Base-by-base conservation (phyloP, 2,329 filamentous ascomycete species). In the Monascus ruber region DNA sequence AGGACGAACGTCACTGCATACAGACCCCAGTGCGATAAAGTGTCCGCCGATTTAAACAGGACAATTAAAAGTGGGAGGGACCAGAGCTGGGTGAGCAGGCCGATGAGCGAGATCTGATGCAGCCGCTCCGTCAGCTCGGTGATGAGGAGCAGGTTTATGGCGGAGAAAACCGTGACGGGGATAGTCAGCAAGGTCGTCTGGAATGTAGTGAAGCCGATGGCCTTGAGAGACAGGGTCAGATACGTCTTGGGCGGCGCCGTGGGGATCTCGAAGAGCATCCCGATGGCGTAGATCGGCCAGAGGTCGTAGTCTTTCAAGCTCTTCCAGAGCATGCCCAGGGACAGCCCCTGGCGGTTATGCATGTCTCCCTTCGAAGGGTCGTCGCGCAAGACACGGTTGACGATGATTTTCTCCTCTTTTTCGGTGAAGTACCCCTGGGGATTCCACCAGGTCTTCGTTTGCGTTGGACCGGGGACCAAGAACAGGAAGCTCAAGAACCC, bases 391-490 rank as follows among this genome's bases (percentile, higher is more conserved):
- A 76, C 62, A 1, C 76, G 64, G 47, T 79, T 81, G 25, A 81
- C 74, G 43, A 80, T 70, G 47, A 81, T 81, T 37, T 65, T 64
- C 48, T 81, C 75, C 42, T 80, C 77, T 2, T 68, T 68, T 34
- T 78, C 73, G 2, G 51, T 72, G 54, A 81, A 81, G 73, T 76
- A 81, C 1, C 77, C 77, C 38, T 72, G 70, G 7, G 73, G 74
- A 7, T 74, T 69, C 48, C 45, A 74, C 70, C 72, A 75, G 34
- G 65, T 71, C 33, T 64, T 66, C 0, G 75, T 79, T 42, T 68
- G 63, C 0, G 51, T 55, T 2, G 58, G 58, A 2, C 50, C 46
- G 1, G 58, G 53, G 0, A 65, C 59, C 44, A 72, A 58, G 17
- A 68, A 61, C 11, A 68, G 53, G 39, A 57, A 70, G 2, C 64